These are phyloP conservation scores for Taphrina flavorubra DNA, from an alignment of 1,139 yeast species.

Conservation along the genomic window DNA sequence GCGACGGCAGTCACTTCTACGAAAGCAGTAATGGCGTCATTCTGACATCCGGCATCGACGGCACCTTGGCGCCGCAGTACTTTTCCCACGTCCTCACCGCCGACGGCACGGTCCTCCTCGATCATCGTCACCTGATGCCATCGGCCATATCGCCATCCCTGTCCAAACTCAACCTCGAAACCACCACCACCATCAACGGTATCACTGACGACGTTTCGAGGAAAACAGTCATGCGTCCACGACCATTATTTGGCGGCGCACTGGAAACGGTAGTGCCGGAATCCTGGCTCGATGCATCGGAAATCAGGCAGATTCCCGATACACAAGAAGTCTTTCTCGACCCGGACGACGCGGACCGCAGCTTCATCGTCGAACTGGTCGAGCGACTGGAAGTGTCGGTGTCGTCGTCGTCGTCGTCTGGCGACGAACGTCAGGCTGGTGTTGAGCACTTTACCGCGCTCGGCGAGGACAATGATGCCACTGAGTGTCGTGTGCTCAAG, in stretches of 20 bases:
- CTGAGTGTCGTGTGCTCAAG: neutral
- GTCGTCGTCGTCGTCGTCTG: too few species aligned
- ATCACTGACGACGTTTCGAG: too few species aligned
- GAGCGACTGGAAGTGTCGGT: conserved; percentile 41
- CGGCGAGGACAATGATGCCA: conserved; percentile 26
- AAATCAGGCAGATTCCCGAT: conserved; percentile 47
- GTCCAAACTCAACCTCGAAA: too few species aligned
- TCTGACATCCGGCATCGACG: conserved; percentile 65
- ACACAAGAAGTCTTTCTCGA: conserved; percentile 48
- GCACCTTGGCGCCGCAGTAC: conserved; percentile 58
- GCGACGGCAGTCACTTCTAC: conserved; percentile 62
- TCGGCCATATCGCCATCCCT: neutral
- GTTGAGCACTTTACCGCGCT: conserved; percentile 1
- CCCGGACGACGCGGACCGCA: conserved; percentile 39
- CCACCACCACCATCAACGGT: too few species aligned
- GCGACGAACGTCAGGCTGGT: neutral
- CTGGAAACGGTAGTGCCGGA: conserved; percentile 45
- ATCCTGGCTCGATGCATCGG: conserved; percentile 46
- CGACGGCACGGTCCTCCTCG: conserved; percentile 5
- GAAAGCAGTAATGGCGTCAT: conserved; percentile 76
- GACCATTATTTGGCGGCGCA: conserved; percentile 46
- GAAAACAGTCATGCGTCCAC: neutral
- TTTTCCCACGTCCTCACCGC: conserved; percentile 54
- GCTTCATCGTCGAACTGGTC: conserved; percentile 46
- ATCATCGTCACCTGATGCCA: neutral